Evolutionary conservation across 768 basidiomycete species (phyloP), one percentile per base, ranked within the genome.

Genomic region (Porphyrellus cyaneotinctus): DNA sequence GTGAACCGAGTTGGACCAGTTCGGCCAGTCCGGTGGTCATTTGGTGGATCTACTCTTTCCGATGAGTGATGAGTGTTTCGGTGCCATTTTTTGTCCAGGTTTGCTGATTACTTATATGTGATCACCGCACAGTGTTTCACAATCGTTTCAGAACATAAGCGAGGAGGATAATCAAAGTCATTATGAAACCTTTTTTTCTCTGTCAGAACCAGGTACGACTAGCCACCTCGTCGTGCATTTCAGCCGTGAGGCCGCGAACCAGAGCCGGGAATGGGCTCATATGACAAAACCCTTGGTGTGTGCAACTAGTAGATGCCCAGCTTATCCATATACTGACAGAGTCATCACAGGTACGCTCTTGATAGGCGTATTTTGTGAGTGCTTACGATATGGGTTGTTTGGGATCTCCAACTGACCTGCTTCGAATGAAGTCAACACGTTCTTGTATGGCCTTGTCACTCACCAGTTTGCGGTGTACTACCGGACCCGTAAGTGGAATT

Each of bases 401-500:
- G 35, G 12, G 20, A 6, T 4, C 17, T 18, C 17, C 13, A 18
- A 2, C 11, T 51, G 42, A 57, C 11, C 3, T 6, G 15, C 15
- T n/a, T 6, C 12, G n/a, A 36, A 26, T 9, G 18, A 42, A 64
- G 63, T 31, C 7, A 14, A 22, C 35, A 56, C 15, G 69, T 64
- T 50, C 33, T 56, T 77, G 11, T 77, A 74, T 51, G 76, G 76
- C 1, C 63, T 76, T 22, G 38, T 39, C 38, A 23, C 22, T 4
- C 22, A 39, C 38, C 38, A 39, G 38, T 39, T 22, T 11, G 20
- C 38, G 18, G 22, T 6, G 18, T 39, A 39, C 38, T 23, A 22
- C 22, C 20, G 12, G 38, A 22, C 22, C 3, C 20, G 33, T 35
- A 17, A 35, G 33, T 15, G 2, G 33, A 17, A 5, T 17, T 7